Percentiles rank a stretch among this genome's conserved stretches.
Conservation (phyloP, 2,329 filamentous ascomycete species). For the Pyrenophora teres region DNA sequence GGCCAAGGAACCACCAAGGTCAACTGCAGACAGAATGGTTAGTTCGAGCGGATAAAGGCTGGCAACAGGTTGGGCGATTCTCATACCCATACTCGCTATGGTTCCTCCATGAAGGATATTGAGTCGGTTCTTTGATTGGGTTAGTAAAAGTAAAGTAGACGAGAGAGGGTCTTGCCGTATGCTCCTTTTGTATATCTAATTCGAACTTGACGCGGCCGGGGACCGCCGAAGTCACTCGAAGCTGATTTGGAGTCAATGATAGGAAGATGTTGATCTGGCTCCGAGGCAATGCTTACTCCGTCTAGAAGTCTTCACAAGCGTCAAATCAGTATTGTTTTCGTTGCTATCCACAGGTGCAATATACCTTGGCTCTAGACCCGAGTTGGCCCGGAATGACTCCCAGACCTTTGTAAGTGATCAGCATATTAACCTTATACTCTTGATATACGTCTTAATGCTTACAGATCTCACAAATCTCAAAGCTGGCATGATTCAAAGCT, state of each 20-base stretch:
- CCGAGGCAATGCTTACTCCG: constrained; percentile 37
- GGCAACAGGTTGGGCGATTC: not conserved
- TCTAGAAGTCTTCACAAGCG: constrained; percentile 47
- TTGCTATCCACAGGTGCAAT: not conserved
- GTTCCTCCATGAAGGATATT: constrained; percentile 79
- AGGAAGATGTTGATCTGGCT: not conserved
- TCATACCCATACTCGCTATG: constrained; percentile 69
- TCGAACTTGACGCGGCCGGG: constrained; percentile 76
- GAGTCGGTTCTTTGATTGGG: constrained; percentile 66
- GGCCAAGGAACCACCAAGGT: constrained; percentile 68
- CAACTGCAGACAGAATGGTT: constrained; percentile 50
- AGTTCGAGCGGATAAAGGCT: not conserved
- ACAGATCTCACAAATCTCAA: constrained; percentile 69
- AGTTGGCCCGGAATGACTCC: constrained; percentile 83
- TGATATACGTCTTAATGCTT: constrained; percentile 32
- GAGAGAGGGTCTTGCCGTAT: constrained; percentile 62
- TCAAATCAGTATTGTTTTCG: not conserved
- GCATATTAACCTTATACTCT: not conserved
- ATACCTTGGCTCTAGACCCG: constrained; percentile 87
- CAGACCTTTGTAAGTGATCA: constrained; percentile 65
- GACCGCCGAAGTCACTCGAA: constrained; percentile 67
- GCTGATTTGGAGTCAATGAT: constrained; percentile 50
- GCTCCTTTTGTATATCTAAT: constrained; percentile 72
- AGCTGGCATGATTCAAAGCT: constrained; percentile 45
- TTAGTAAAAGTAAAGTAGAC: constrained; percentile 2